These are phyloP conservation scores for Pleurostoma richardsiae DNA, from an alignment of 2,329 filamentous ascomycete species.

Conservation along the genomic window DNA sequence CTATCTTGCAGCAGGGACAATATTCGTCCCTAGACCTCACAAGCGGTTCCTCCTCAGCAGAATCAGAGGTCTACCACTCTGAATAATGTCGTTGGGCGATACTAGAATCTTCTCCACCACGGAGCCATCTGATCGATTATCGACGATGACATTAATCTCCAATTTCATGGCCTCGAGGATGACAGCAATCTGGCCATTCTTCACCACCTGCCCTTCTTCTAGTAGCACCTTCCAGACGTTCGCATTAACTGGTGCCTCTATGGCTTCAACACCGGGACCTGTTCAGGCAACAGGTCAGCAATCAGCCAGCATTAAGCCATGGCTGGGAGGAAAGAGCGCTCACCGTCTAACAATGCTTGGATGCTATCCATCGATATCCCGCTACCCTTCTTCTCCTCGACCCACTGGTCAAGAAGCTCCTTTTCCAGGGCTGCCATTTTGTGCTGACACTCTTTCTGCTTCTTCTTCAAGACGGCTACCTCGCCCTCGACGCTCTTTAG, in stretches of 20 bases:
- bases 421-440: conserved; percentile 8
- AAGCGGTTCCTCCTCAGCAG: conserved; percentile 1
- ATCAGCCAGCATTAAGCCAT: rapidly evolving
- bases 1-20: too few species aligned
- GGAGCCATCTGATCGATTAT: conserved; percentile 4
- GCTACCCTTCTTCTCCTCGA: conserved; percentile 13
- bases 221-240: conserved; percentile 50
- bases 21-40: too few species aligned
- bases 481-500: conserved; percentile 39
- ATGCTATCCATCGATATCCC: conserved; percentile 43
- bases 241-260: conserved; percentile 39
- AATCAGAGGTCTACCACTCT: conserved; percentile 7
- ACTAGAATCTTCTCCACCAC: conserved; percentile 7
- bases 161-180: conserved; percentile 55
- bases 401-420: conserved; percentile 10
- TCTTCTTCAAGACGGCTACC: conserved; percentile 35
- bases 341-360: conserved; percentile 40
- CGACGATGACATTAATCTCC: conserved; percentile 37
- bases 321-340: conserved; percentile 5
- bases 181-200: conserved; percentile 33
- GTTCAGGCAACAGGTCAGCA: not conserved
- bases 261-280: conserved; percentile 15
- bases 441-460: conserved; percentile 41
- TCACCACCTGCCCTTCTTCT: conserved; percentile 32
- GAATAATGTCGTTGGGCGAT: conserved; percentile 8